Conservation (phyloP, 371 early-diverging fungal species). For the Globomyces sp. region DNA sequence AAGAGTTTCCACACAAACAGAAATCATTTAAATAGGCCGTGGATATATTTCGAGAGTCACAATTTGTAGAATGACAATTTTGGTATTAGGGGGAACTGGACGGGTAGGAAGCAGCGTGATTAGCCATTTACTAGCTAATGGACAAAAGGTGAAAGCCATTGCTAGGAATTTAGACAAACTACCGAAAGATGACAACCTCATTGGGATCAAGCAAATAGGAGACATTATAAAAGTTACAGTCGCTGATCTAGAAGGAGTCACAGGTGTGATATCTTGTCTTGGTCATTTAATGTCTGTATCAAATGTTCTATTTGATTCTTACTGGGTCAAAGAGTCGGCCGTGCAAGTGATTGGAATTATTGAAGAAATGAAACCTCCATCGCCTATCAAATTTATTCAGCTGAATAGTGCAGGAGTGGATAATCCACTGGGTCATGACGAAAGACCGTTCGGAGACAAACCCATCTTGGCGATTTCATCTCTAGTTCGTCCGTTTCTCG, state of each 20-base stretch:
- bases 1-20: no score
- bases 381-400: neutral
- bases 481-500: neutral
- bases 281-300: neutral
- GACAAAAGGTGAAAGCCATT: no score
- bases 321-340: slow-evolving; percentile 44
- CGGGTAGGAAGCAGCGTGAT: no score
- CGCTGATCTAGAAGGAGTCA: neutral
- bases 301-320: neutral
- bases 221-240: neutral
- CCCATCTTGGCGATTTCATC: neutral
- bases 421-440: neutral
- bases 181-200: no score
- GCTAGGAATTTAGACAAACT: no score
- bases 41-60: no score
- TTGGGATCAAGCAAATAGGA: no score
- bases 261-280: neutral
- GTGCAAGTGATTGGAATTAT: slow-evolving; percentile 45
- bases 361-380: no score
- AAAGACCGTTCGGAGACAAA: neutral
- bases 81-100: no score
- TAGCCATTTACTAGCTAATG: no score
- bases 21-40: no score
- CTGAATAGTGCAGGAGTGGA: slow-evolving; percentile 10
- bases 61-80: no score